phyloP scores from a whole-genome alignment of 139 green algal species.

The Micractinium conductrix region DNA sequence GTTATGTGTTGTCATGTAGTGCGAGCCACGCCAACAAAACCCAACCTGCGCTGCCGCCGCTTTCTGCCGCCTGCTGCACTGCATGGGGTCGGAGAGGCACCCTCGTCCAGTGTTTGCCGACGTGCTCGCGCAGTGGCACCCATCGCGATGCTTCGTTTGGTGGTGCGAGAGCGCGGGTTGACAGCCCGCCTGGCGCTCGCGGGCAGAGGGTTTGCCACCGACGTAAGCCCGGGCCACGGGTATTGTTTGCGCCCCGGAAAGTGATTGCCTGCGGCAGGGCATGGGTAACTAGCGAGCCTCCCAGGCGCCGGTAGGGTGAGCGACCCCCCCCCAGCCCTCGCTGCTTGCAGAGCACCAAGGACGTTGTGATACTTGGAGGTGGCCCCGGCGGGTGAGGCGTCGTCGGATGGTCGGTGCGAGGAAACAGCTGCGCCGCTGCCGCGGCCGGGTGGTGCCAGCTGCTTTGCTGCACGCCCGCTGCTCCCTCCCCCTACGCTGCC shows the following conservation, averaged over 20 bases:
- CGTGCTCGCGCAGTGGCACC: no score
- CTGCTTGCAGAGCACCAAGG: conserved; percentile 55
- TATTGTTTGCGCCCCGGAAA: not conserved
- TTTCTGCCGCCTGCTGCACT: no score
- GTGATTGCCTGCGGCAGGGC: not conserved
- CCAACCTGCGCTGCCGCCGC: no score
- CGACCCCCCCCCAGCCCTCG: not conserved
- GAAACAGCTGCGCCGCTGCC: not conserved
- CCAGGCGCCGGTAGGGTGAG: no score
- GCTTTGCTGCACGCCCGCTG: not conserved
- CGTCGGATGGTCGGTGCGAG: not conserved
- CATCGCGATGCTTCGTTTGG: not conserved
- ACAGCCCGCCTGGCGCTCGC: not conserved
- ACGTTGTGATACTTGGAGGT: conserved; percentile 96
- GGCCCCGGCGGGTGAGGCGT: conserved; percentile 84
- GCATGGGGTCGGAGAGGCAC: no score
- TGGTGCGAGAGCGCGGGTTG: not conserved
- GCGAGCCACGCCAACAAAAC: no score
- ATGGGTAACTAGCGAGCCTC: not conserved
- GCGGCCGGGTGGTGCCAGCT: no score
- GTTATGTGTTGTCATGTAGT: no score
- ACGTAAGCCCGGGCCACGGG: not conserved
- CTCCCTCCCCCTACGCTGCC: not conserved
- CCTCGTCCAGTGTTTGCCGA: no score
- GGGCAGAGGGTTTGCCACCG: not conserved